Evolutionary conservation across 495 filamentous ascomycete species (phyloP).

Genomic region (Hypoxylon lienhwacheense): DNA sequence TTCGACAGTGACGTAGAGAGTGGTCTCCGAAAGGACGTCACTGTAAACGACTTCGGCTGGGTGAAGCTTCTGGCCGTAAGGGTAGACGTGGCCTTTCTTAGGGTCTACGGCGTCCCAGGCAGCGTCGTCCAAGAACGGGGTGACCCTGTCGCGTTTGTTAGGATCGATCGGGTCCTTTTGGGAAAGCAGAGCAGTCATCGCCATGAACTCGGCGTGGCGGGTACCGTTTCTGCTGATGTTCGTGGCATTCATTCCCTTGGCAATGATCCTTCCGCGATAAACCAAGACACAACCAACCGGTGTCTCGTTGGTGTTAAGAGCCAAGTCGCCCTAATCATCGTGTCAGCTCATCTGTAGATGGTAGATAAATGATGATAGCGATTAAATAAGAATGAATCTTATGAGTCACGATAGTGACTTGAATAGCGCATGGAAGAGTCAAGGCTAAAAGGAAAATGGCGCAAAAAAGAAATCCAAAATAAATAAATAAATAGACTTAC

Average conservation of each 20-base stretch:
- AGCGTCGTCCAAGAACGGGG: constrained; percentile 24
- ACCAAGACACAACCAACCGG: constrained; percentile 96
- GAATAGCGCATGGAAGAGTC: too few relatives aligned
- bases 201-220: constrained; percentile 91
- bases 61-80: constrained; percentile 55
- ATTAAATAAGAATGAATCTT: neutral
- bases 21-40: constrained; percentile 66
- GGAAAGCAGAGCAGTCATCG: constrained; percentile 62
- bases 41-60: constrained; percentile 48
- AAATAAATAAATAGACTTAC: constrained; percentile 44
- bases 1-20: constrained; percentile 95
- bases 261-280: constrained; percentile 70
- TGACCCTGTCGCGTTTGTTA: constrained; percentile 14
- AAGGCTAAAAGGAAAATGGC: neutral
- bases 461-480: neutral
- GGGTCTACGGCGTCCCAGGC: constrained; percentile 51
- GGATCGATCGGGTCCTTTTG: constrained; percentile 5
- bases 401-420: too few relatives aligned
- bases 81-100: constrained; percentile 48
- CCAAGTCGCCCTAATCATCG: constrained; percentile 66
- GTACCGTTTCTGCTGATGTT: constrained; percentile 87
- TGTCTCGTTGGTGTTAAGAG: constrained; percentile 82
- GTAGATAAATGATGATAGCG: too few relatives aligned
- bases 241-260: constrained; percentile 91
- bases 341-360: constrained; percentile 20